These are phyloP conservation scores for Colletotrichum phormii DNA, from an alignment of 2,329 filamentous ascomycete genomes.

Conservation along the genomic window DNA sequence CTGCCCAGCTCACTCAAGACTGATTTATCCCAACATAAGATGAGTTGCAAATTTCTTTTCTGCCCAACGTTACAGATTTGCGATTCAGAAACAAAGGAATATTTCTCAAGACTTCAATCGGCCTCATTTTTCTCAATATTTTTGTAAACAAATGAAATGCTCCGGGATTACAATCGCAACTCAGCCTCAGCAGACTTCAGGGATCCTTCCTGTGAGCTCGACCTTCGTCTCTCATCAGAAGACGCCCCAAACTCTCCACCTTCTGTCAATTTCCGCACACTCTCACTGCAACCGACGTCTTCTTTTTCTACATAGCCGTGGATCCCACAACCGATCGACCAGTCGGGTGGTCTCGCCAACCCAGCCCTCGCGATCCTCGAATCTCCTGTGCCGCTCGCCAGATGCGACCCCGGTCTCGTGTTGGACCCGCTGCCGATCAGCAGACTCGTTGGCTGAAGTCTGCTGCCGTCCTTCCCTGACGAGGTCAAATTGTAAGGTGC, in stretches of 20 bases:
- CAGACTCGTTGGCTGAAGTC: not conserved
- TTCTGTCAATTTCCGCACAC: constrained; percentile 1
- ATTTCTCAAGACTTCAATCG: not conserved
- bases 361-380: not conserved
- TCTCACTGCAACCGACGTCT: not conserved
- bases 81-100: not conserved
- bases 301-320: not conserved
- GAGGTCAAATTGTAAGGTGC: not conserved
- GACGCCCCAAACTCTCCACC: not conserved
- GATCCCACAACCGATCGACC: not conserved
- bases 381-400: not conserved
- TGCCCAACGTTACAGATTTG: not conserved
- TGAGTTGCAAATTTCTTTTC: not conserved
- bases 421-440: not conserved
- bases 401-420: not conserved
- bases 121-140: not conserved
- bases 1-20: not conserved
- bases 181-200: not conserved
- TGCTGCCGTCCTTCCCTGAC: not conserved
- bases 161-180: not conserved
- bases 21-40: not conserved
- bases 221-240: not conserved
- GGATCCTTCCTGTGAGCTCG: constrained; percentile 3
- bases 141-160: not conserved
- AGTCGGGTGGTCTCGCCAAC: no score